Percentiles rank a stretch among this genome's conserved stretches.
phyloP scores from a whole-genome alignment of 2,329 filamentous ascomycete genomes.

The Colletotrichum nymphaeae region DNA sequence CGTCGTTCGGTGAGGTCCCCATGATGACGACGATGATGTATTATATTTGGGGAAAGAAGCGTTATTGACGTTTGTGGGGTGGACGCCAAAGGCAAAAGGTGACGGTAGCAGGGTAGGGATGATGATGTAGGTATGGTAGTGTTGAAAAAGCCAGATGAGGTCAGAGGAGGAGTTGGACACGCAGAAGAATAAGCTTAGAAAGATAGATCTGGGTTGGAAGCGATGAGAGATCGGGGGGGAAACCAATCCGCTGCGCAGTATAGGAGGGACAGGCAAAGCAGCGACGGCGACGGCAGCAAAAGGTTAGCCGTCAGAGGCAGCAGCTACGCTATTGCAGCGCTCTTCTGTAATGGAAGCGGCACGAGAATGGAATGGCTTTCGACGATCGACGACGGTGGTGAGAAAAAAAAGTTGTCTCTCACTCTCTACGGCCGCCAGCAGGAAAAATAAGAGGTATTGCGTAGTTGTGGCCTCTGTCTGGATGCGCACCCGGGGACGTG shows the following conservation, averaged over 20 bases:
- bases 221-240: not conserved
- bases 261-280: not conserved
- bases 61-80: slow-evolving; percentile 43
- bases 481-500: slow-evolving; percentile 28
- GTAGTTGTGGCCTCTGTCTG: slow-evolving; percentile 19
- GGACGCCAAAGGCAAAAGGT: slow-evolving; percentile 39
- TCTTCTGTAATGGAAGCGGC: slow-evolving; percentile 33
- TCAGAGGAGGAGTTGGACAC: slow-evolving; percentile 46
- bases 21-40: slow-evolving; percentile 62
- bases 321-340: slow-evolving; percentile 36
- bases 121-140: slow-evolving; percentile 29
- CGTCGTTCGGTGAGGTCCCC: slow-evolving; percentile 56
- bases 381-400: slow-evolving; percentile 27
- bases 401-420: slow-evolving; percentile 5
- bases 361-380: slow-evolving; percentile 30
- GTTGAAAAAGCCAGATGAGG: slow-evolving; percentile 49
- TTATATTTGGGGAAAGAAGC: slow-evolving; percentile 48
- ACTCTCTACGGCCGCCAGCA: slow-evolving; percentile 3
- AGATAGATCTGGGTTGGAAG: slow-evolving; percentile 1
- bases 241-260: not conserved
- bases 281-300: not conserved
- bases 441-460: slow-evolving; percentile 3
- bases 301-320: slow-evolving; percentile 32
- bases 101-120: slow-evolving; percentile 36
- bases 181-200: slow-evolving; percentile 22